Conservation (phyloP, 305 asterid species). For the Euphrasia arctica region DNA sequence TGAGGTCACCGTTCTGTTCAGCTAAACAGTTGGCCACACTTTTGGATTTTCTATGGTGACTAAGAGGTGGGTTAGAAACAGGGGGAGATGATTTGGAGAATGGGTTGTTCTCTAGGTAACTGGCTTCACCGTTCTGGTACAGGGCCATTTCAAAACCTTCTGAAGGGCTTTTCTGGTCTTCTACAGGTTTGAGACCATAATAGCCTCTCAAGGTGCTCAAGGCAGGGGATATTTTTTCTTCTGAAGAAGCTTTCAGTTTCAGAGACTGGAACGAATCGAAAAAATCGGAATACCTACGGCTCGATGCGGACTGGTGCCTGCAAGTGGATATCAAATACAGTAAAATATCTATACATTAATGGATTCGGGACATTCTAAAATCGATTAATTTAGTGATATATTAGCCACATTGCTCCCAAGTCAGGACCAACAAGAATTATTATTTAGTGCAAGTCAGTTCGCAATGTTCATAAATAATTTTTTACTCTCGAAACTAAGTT, state of each 20-base stretch:
- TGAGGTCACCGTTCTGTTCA: constrained; percentile 36
- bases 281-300: constrained; percentile 61
- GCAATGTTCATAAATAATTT: too few relatives aligned
- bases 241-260: constrained; percentile 58
- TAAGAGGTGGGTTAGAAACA: constrained; percentile 40
- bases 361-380: constrained; percentile 6
- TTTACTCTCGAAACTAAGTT: too few relatives aligned
- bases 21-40: constrained; percentile 58
- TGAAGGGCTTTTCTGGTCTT: constrained; percentile 29
- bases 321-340: constrained; percentile 26
- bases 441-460: too few relatives aligned
- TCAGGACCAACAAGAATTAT: too few relatives aligned
- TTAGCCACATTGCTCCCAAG: constrained; percentile 32
- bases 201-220: constrained; percentile 60
- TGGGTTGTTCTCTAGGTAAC: constrained; percentile 48
- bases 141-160: constrained; percentile 66
- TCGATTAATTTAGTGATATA: not conserved
- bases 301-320: constrained; percentile 53
- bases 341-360: too few relatives aligned
- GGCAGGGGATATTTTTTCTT: constrained; percentile 54
- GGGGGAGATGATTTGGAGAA: constrained; percentile 31
- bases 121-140: constrained; percentile 47
- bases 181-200: constrained; percentile 52
- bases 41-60: constrained; percentile 59
- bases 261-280: constrained; percentile 77